Percentiles rank a stretch among this genome's conserved stretches.
Evolutionary conservation across 768 basidiomycete species (phyloP).

Genomic region (Polyporus arcularius): DNA sequence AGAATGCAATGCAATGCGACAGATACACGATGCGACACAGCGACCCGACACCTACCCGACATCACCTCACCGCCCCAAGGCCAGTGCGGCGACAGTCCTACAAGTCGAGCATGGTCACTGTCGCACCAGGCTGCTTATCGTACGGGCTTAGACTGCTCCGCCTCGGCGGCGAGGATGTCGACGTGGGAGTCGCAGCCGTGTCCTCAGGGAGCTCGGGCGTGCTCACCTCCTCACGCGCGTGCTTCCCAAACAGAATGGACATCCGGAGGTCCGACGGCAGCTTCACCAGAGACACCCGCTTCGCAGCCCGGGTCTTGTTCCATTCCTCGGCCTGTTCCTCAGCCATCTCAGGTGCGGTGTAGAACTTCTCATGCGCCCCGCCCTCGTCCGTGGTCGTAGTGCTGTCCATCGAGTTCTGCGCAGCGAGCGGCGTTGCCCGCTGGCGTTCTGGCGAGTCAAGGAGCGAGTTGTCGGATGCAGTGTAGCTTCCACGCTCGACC

Average conservation of each 20-base stretch:
- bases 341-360: slow-evolving; percentile 45
- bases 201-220: slow-evolving; percentile 10
- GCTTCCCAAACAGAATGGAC: slow-evolving; percentile 29
- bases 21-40: not conserved
- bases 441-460: slow-evolving; percentile 13
- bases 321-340: slow-evolving; percentile 86
- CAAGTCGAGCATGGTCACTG: slow-evolving; percentile 24
- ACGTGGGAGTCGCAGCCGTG: slow-evolving; percentile 2
- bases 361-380: slow-evolving; percentile 45
- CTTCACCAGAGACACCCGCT: slow-evolving; percentile 80
- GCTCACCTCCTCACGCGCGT: slow-evolving; percentile 19
- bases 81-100: slow-evolving; percentile 1
- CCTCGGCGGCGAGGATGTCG: slow-evolving; percentile 6
- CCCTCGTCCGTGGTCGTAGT: slow-evolving; percentile 17
- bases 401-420: slow-evolving; percentile 25
- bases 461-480: slow-evolving; percentile 8
- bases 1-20: not conserved
- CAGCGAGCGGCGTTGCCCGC: slow-evolving; percentile 17
- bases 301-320: slow-evolving; percentile 82
- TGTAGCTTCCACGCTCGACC: not conserved
- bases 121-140: slow-evolving; percentile 18
- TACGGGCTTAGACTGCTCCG: slow-evolving; percentile 16
- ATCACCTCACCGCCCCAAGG: not conserved
- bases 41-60: not conserved
- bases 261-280: slow-evolving; percentile 58